phyloP scores from a whole-genome alignment of 306 rosid genomes.

The Quercus wislizeni region DNA sequence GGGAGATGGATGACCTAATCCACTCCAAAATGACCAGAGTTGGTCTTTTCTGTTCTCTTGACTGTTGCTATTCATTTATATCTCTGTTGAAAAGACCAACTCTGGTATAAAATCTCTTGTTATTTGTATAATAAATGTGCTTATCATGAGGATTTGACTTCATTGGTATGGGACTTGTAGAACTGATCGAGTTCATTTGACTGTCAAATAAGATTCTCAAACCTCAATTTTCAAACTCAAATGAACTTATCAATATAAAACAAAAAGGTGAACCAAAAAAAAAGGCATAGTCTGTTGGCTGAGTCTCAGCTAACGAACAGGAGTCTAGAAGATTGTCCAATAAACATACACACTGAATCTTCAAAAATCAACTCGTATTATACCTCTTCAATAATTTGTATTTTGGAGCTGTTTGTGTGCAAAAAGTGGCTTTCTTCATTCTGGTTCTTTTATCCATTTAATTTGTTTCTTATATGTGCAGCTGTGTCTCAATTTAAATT shows the following conservation, averaged over 20 bases:
- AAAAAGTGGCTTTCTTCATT: background rate
- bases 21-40: no score
- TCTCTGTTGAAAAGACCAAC: background rate
- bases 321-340: background rate
- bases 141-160: background rate
- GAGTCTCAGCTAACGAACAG: background rate
- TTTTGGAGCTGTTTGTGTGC: background rate
- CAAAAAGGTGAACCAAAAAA: background rate
- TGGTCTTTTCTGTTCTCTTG: background rate
- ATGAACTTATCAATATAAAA: background rate
- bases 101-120: background rate
- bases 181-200: background rate
- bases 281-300: background rate
- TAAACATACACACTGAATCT: background rate
- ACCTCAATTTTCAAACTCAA: background rate
- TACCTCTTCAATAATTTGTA: background rate
- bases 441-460: background rate
- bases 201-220: background rate
- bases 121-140: background rate
- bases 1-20: no score
- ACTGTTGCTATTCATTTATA: background rate
- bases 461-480: background rate
- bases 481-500: background rate
- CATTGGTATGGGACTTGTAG: background rate
- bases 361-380: background rate